phyloP scores from a whole-genome alignment of 2,329 filamentous ascomycete species.

The Penicillium sp. region DNA sequence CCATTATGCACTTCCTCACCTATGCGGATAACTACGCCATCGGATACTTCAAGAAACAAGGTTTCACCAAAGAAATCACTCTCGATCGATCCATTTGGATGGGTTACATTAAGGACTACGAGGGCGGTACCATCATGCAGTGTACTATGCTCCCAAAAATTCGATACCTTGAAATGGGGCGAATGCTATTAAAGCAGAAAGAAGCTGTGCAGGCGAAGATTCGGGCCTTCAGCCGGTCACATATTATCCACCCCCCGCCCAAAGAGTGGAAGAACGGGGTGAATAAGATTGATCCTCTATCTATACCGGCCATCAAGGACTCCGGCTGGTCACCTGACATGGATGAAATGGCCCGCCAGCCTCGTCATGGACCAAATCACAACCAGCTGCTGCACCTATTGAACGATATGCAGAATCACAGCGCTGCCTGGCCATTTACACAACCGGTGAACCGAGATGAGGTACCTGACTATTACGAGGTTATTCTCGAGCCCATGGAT shows the following conservation, averaged over 20 bases:
- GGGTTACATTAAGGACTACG: conserved; percentile 99
- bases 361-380: conserved; percentile 94
- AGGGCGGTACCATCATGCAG: conserved; percentile 99
- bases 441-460: conserved; percentile 93
- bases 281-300: conserved; percentile 76
- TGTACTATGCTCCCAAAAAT: conserved; percentile 95
- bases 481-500: conserved; percentile 98
- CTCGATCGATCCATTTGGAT: conserved; percentile 91
- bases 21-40: conserved; percentile 99
- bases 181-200: conserved; percentile 97
- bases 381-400: conserved; percentile 89
- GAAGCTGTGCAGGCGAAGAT: conserved; percentile 95
- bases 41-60: conserved; percentile 98
- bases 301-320: conserved; percentile 82
- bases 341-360: conserved; percentile 93
- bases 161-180: conserved; percentile 86
- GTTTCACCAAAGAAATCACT: conserved; percentile 97
- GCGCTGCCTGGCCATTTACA: conserved; percentile 90
- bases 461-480: conserved; percentile 97
- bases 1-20: conserved; percentile 97
- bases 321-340: conserved; percentile 97
- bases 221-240: conserved; percentile 81
- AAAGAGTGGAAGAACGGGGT: conserved; percentile 79
- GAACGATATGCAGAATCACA: conserved; percentile 93
- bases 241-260: conserved; percentile 82